A percentile compares a stretch with the other conserved stretches of the same genome.
phyloP scores from a whole-genome alignment of 306 rosid species.

The Coriaria nepalensis region DNA sequence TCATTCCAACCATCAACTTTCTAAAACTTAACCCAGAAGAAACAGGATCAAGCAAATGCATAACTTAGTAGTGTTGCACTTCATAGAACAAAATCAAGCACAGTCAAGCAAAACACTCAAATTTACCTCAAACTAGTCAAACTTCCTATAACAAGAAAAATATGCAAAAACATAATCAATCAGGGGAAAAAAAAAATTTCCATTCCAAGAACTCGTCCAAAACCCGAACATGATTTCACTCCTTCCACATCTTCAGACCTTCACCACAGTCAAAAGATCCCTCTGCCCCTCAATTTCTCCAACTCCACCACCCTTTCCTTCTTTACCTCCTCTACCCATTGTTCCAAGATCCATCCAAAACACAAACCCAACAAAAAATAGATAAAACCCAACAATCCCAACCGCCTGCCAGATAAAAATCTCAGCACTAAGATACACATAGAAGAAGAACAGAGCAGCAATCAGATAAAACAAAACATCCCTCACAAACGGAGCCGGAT shows the following conservation, averaged over 20 bases:
- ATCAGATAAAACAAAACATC: conserved; percentile 67
- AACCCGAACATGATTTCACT: conserved; percentile 24
- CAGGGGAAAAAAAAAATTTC: conserved; percentile 31
- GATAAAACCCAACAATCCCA: conserved; percentile 66
- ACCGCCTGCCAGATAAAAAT: conserved; percentile 87
- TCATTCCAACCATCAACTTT: too few species aligned
- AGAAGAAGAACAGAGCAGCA: conserved; percentile 68
- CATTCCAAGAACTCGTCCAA: conserved; percentile 28
- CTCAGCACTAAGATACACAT: conserved; percentile 82
- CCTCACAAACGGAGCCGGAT: conserved; percentile 66
- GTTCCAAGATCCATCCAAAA: conserved; percentile 83
- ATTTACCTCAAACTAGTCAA: background rate
- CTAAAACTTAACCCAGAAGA: too few species aligned
- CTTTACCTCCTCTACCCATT: conserved; percentile 18
- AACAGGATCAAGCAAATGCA: too few species aligned
- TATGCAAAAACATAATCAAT: too few species aligned
- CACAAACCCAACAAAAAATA: conserved; percentile 76
- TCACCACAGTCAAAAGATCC: conserved; percentile 10
- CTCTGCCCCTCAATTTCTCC: conserved; percentile 33
- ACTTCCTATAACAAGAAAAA: too few species aligned
- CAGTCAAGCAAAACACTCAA: background rate
- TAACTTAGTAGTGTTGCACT: background rate
- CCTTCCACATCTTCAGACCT: conserved; percentile 13
- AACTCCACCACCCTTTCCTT: conserved; percentile 12
- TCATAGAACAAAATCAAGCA: conserved; percentile 1